Base-by-base conservation (phyloP, 352 stramenopile species). In the Globisporangium ultimum region DNA sequence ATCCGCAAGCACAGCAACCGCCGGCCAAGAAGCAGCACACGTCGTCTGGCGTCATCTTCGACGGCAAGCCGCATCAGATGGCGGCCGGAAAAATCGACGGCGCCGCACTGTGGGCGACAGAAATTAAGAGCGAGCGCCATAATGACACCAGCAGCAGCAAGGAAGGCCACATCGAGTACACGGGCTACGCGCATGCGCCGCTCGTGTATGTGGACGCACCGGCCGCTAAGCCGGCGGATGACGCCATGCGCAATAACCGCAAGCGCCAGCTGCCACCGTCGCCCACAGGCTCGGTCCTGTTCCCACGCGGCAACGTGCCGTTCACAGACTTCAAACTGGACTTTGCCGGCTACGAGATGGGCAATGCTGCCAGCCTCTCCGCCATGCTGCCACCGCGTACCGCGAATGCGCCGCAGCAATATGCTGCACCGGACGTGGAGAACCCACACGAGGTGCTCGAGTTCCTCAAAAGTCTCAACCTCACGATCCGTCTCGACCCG, bases 271-370 rank as follows among this genome's bases (percentile, higher is more conserved):
- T 64, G 17, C 56, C 64, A 21, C 7, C 28, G 42, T 63, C 56
- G 42, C 56, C 58, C 48, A 43, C 55, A 51, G 28, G 28, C 28
- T 72, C 57, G 59, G 32, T 51, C 20, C 45, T 17, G 36, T 60
- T 55, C 24, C 34, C 52, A 12, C 52, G 45, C 36, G 59, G 59
- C 42, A 65, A 43, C 41, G 55, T 63, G 6, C 57, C 64, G 36
- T 72, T 82, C 43, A 73, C 70, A 7, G 74, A 85, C 56, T 71
- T 90, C 49, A 84, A 90, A 53, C 64, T 90, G 48, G 79, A 80
- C 63, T 87, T 84, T 57, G 68, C 72, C 20, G 76, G 76, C 53
- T 81, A 80, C 40, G 66, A 84, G 42, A 60, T 80, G 18, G 70
- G 63, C 38, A 51, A 51, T 56, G 51, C 55, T n/a, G n/a, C 63